Conservation (phyloP, 257 asterid genomes). For the Eucommia ulmoides region DNA sequence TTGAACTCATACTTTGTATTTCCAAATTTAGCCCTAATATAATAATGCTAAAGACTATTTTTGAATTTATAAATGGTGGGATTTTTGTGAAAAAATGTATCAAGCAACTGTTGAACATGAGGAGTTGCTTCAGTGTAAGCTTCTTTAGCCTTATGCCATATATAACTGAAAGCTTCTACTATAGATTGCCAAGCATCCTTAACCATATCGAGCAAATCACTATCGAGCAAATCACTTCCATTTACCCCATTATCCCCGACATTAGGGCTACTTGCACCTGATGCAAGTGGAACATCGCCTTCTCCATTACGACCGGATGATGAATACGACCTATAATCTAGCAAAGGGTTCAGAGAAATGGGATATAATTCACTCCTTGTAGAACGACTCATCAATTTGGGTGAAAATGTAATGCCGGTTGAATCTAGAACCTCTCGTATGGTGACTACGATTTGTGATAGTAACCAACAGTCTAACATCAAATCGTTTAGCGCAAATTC, state of each 20-base stretch:
- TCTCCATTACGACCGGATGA: constrained; percentile 27
- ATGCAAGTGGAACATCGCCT: constrained; percentile 11
- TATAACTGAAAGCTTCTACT: constrained; percentile 29
- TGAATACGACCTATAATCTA: constrained; percentile 34
- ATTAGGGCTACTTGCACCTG: constrained; percentile 23
- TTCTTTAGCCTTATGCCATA: constrained; percentile 54
- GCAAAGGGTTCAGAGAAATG: constrained; percentile 21
- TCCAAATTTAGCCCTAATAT: too few relatives aligned
- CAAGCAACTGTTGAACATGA: constrained; percentile 55
- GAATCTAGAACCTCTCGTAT: constrained; percentile 17
- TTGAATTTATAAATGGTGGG: too few relatives aligned
- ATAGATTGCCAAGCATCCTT: constrained; percentile 48
- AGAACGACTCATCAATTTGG: constrained; percentile 11
- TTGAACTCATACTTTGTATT: too few relatives aligned
- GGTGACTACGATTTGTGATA: constrained; percentile 14
- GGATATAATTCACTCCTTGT: constrained; percentile 15
- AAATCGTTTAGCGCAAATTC: too few relatives aligned
- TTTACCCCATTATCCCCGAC: constrained; percentile 33
- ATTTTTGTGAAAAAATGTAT: too few relatives aligned
- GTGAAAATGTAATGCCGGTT: constrained; percentile 7
- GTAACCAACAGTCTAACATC: constrained; percentile 21
- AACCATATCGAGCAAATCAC: constrained; percentile 46
- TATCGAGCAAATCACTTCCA: too few relatives aligned
- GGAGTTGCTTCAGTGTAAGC: constrained; percentile 41
- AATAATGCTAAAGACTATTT: too few relatives aligned